phyloP scores from a whole-genome alignment of 1,284 basidiomycete species.

The Apiotrichum akiyoshidainum region DNA sequence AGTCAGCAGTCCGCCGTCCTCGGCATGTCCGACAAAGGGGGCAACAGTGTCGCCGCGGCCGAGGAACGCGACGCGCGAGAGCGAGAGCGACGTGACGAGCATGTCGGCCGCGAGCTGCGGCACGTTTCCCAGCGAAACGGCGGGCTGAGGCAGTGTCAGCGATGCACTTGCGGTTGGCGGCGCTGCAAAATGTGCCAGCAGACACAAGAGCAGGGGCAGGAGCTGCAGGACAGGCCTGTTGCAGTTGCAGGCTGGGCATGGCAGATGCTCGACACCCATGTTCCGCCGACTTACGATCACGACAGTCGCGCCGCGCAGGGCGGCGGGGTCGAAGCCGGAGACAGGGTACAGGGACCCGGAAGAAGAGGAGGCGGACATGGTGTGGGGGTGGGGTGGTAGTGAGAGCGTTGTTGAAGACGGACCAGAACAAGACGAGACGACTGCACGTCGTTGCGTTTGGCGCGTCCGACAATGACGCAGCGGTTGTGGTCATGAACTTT shows the following conservation, averaged over 20 bases:
- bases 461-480: slow-evolving; percentile 4
- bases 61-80: slow-evolving; percentile 59
- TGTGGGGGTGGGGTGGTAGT: background rate
- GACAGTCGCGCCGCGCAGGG: slow-evolving; percentile 13
- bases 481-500: background rate
- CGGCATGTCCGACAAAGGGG: slow-evolving; percentile 61
- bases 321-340: slow-evolving; percentile 10
- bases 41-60: slow-evolving; percentile 63
- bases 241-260: too few species aligned
- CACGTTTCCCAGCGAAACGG: slow-evolving; percentile 75
- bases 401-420: background rate
- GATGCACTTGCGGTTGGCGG: too few species aligned
- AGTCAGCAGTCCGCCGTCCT: slow-evolving; percentile 64
- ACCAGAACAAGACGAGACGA: background rate
- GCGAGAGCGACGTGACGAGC: slow-evolving; percentile 62
- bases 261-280: too few species aligned
- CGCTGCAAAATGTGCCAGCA: slow-evolving; percentile 20
- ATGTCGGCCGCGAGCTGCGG: slow-evolving; percentile 71
- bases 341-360: slow-evolving; percentile 17
- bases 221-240: too few species aligned
- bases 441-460: too few species aligned
- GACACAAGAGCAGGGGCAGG: slow-evolving; percentile 61
- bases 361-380: background rate
- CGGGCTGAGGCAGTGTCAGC: slow-evolving; percentile 55
- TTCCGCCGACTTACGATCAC: slow-evolving; percentile 16